Conservation (phyloP, 306 rosid species). For the Cucurbita ficifolia region DNA sequence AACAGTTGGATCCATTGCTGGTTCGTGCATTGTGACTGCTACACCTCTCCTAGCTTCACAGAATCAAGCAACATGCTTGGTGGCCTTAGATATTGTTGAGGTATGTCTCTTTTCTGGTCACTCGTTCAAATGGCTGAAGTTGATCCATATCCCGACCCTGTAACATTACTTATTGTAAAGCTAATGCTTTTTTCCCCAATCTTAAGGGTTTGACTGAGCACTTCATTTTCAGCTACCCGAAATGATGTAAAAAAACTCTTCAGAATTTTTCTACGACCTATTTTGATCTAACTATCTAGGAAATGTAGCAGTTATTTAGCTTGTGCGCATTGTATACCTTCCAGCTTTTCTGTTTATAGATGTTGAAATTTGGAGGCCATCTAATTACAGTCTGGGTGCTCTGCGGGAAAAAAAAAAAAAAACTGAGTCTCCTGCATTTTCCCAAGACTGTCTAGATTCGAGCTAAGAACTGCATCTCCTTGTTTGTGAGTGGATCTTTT, state of each 20-base stretch:
- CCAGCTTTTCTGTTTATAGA: not conserved
- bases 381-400: not conserved
- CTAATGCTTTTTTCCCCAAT: not conserved
- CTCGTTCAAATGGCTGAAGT: not conserved
- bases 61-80: constrained; percentile 56
- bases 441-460: not conserved
- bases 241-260: not conserved
- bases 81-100: constrained; percentile 74
- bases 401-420: not conserved
- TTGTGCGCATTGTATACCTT: not conserved
- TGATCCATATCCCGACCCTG: not conserved
- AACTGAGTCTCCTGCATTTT: not conserved
- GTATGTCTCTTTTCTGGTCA: constrained; percentile 24
- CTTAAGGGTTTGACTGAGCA: not conserved
- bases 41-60: constrained; percentile 64
- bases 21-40: constrained; percentile 69
- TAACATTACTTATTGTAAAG: not conserved
- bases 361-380: not conserved
- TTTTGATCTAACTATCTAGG: not conserved
- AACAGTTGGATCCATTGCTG: constrained; percentile 65
- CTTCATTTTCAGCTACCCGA: not conserved
- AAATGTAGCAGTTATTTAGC: not conserved
- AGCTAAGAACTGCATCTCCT: not conserved
- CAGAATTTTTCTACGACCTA: not conserved
- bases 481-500: not conserved